Conservation (phyloP, 2,329 filamentous ascomycete species). For the Aspergillus brunneoviolaceus region DNA sequence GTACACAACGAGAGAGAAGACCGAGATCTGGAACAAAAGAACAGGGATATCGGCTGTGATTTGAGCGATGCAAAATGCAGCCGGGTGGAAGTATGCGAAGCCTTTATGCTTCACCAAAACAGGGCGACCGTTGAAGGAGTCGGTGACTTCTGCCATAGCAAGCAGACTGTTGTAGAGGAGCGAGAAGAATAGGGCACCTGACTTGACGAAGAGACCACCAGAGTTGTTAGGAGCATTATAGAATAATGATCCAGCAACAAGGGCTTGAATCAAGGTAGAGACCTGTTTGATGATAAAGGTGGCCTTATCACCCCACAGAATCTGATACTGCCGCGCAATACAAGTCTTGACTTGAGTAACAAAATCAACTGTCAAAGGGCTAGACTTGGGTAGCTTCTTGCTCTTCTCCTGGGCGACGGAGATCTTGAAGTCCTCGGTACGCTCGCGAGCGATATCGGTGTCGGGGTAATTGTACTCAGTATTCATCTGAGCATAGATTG, state of each 20-base stretch:
- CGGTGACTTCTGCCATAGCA: constrained; percentile 65
- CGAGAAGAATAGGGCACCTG: constrained; percentile 64
- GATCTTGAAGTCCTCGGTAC: constrained; percentile 56
- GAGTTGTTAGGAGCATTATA: constrained; percentile 62
- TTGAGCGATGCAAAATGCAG: constrained; percentile 45
- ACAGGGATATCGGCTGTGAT: constrained; percentile 54
- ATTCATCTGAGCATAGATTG: constrained; percentile 52
- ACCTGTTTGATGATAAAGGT: constrained; percentile 64
- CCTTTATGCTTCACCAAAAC: constrained; percentile 59
- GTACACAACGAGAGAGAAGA: constrained; percentile 61
- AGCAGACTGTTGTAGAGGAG: constrained; percentile 63
- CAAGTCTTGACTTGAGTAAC: constrained; percentile 57
- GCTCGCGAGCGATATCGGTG: constrained; percentile 48
- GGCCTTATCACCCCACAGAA: constrained; percentile 64
- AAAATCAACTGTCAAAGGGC: constrained; percentile 58
- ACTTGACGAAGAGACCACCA: constrained; percentile 62
- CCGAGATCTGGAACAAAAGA: constrained; percentile 59
- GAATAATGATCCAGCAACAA: constrained; percentile 67
- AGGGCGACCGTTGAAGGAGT: constrained; percentile 61
- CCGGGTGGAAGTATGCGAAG: constrained; percentile 59
- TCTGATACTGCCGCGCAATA: constrained; percentile 62
- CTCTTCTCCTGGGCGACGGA: constrained; percentile 57
- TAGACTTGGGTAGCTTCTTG: constrained; percentile 53
- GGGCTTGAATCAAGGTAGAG: constrained; percentile 57
- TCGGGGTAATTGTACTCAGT: constrained; percentile 59